phyloP scores from a whole-genome alignment of 1,284 basidiomycete genomes.

The Stereum hirsutum region DNA sequence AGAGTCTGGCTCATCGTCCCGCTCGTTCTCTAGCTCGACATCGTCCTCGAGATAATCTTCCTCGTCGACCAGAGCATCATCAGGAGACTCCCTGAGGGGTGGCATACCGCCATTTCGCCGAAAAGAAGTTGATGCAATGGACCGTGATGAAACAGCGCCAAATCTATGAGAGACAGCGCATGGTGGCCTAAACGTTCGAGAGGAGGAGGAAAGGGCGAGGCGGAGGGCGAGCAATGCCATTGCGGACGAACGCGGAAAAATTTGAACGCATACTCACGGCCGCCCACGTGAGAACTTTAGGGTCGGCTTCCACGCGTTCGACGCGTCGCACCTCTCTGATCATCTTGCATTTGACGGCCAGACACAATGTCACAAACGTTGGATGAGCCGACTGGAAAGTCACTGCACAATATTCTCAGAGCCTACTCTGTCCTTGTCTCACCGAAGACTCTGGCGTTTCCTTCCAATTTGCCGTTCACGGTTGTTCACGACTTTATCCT shows the following conservation, averaged over 20 bases:
- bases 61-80: too few relatives aligned
- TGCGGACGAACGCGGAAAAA: conserved; percentile 14
- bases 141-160: too few relatives aligned
- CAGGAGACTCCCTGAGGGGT: too few relatives aligned
- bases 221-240: background rate
- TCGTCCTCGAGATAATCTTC: too few relatives aligned
- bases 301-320: conserved; percentile 13
- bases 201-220: too few relatives aligned
- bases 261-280: conserved; percentile 12
- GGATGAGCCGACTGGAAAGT: too few relatives aligned
- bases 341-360: background rate
- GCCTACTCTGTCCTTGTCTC: conserved; percentile 47
- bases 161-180: too few relatives aligned
- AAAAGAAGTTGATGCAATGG: too few relatives aligned
- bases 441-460: conserved; percentile 30
- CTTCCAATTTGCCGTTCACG: conserved; percentile 21
- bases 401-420: conserved; percentile 35
- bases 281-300: conserved; percentile 18
- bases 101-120: too few relatives aligned
- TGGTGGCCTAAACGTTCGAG: too few relatives aligned
- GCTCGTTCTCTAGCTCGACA: conserved; percentile 7
- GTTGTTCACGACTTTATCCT: conserved; percentile 46
- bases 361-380: background rate
- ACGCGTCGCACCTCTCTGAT: background rate
- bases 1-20: conserved; percentile 4